phyloP scores from a whole-genome alignment of 2,329 filamentous ascomycete genomes.

The Didymella arachidicola region DNA sequence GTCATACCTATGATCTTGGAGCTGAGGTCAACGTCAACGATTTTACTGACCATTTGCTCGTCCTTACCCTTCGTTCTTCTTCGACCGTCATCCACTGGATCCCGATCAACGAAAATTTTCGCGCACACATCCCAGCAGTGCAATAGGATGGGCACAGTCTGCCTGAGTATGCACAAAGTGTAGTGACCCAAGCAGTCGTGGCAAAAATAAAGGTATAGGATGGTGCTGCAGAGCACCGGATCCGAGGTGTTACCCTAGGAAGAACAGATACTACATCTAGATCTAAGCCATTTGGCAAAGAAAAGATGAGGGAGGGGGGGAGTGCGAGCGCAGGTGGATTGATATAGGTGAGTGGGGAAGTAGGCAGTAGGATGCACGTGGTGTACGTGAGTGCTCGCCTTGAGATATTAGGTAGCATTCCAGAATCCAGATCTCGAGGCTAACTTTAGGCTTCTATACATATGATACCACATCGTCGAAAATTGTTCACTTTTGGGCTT shows the following conservation, averaged over 20 bases:
- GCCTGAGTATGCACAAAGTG: constrained; percentile 6
- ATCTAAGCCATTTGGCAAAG: constrained; percentile 17
- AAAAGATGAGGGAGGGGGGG: constrained; percentile 7
- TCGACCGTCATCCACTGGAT: not conserved
- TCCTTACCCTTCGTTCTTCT: not conserved
- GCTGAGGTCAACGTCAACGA: not conserved
- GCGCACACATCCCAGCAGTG: constrained; percentile 20
- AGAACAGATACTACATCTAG: constrained; percentile 24
- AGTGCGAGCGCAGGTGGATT: not conserved
- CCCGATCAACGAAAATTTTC: constrained; percentile 4
- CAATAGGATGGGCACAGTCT: constrained; percentile 16
- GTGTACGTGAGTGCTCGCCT: not conserved
- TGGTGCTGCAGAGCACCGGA: constrained; percentile 1
- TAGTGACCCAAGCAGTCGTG: not conserved
- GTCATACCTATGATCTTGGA: not conserved
- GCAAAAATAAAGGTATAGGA: constrained; percentile 11
- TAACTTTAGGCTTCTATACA: not conserved
- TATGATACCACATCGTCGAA: not conserved
- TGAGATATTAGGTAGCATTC: too few species aligned
- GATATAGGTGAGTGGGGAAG: not conserved
- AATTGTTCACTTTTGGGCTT: not conserved
- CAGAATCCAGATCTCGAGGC: not conserved
- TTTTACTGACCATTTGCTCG: not conserved
- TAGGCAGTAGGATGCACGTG: not conserved
- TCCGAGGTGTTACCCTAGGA: constrained; percentile 18